Evolutionary conservation across 1,284 basidiomycete species (phyloP).

Genomic region (Veloboletus limbatus): DNA sequence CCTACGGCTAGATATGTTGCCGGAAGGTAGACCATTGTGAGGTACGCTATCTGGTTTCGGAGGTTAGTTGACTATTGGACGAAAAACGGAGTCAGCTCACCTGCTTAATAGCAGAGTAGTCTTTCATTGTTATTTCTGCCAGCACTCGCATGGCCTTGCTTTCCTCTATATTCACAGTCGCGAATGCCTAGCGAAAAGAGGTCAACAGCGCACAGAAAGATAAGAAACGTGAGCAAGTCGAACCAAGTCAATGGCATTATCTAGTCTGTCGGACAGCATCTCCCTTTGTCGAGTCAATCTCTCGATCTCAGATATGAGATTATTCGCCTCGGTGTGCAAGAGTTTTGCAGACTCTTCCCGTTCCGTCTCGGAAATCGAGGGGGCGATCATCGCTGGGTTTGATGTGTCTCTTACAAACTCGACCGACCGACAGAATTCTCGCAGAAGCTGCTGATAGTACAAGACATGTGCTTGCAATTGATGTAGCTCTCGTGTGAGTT

Average conservation of each 20-base stretch:
- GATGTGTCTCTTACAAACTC: conserved; percentile 44
- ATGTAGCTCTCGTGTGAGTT: conserved; percentile 48
- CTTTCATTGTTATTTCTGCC: conserved; percentile 41
- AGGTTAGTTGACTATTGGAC: not conserved
- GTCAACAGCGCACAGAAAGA: conserved; percentile 1
- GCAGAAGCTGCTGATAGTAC: conserved; percentile 48
- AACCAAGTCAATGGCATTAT: conserved; percentile 49
- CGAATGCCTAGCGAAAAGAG: conserved; percentile 39
- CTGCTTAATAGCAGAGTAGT: conserved; percentile 48
- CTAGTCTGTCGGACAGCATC: conserved; percentile 45
- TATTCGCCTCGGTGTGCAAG: conserved; percentile 43
- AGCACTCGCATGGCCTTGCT: conserved; percentile 41
- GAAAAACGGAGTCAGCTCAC: conserved; percentile 11
- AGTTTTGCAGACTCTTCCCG: conserved; percentile 26
- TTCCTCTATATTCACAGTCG: conserved; percentile 46
- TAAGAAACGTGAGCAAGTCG: not conserved
- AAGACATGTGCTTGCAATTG: conserved; percentile 50
- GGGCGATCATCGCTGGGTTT: conserved; percentile 41
- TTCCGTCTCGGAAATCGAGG: conserved; percentile 14
- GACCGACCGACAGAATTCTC: conserved; percentile 49
- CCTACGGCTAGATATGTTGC: conserved; percentile 37
- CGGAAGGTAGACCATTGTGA: conserved; percentile 29
- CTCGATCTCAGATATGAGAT: conserved; percentile 45
- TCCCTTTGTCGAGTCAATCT: conserved; percentile 41
- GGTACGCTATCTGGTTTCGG: conserved; percentile 24